Base-by-base conservation (phyloP, 768 basidiomycete species). In the Amanita phalloides region DNA sequence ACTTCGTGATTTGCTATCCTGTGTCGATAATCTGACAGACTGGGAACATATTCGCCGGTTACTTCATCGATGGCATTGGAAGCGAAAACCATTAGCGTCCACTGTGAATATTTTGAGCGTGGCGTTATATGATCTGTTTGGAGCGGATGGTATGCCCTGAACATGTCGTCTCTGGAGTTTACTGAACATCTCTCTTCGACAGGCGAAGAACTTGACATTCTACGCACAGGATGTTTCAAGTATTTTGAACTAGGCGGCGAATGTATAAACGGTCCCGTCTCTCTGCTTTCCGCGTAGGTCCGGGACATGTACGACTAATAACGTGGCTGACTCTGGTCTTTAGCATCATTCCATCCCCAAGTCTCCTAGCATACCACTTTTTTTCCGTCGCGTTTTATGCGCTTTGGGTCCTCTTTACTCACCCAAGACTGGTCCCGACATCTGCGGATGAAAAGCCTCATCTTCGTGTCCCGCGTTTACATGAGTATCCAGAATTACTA, bases 231-330 rank as follows among this genome's bases (percentile, higher is more conserved):
- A 0, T 98, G 96, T 66, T 96, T 99, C 77, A 91, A 90, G 62
- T 99, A 98, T 68, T 96, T 99, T 59, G 91, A 95, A 63, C 75
- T 80, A 4, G 96, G 96, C 11, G 96, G 96, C 1, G 82, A 90
- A 58, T 90, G 90, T 58, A 65, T 97, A 49, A 74, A 78, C 41
- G 96, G 87, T 0, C 96, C 96, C 1, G 92, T 97, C 7, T 85
- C 84, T 7, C 76, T 99, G 3, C 80, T 99, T 9, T 83, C 92
- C 13, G 94, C 82, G 91, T 93, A 61, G 54, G 81, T 39, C 11
- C 69, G 10, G 11, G 39, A 33, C 46, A 4, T 54, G n/a, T 48
- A 23, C 14, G 28, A 30, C 3, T 30, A 39, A 4, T 14, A 17
- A 21, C 11, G 14, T 20, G 38, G 9, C n/a, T 30, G 17, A 45